Base-by-base conservation (phyloP, 495 filamentous ascomycete genomes). In the Aspergillus panamensis region DNA sequence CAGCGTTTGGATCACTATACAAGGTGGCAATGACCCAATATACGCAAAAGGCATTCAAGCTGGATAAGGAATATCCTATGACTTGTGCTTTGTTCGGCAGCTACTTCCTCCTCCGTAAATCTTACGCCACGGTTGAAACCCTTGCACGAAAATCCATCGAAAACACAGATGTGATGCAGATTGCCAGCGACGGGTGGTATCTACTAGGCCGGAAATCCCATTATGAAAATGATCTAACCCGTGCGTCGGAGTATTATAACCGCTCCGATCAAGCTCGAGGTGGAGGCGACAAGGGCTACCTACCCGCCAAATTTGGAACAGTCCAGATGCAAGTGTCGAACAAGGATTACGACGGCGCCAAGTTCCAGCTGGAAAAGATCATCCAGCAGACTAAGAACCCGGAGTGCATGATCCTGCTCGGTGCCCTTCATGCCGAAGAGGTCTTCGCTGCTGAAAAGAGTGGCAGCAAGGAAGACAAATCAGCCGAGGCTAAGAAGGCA, bases 111-210 rank as follows among this genome's bases (percentile, higher is more conserved):
- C 82, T 88, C 3, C 80, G 86, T 57, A 94, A 89, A 68, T 79
- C 80, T 3, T 87, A 90, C 67, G 62, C 81, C 2, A 88, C 87
- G 48, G 93, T 94, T 9, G 93, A 98, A 58, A 81, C 81, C 10
- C 81, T 97, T 8, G 90, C 94, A 29, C 87, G 92, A 67, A 94
- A 93, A 69, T 92, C 95, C 1, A 96, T 97, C 59, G 89, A 96
- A 66, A 84, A 89, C 57, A 97, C 93, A 3, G 94, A 98, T 67
- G 92, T 97, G 59, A 92, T 95, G 70, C 87, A 90, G 12, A 89
- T 97, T 68, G 92, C 92, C 2, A 96, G 91, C 69, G 94, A 98
- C 65, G 94, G 93, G 19, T 97, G 91, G 91, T 97, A 96, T 72
- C 74, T 96, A 4, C 84, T 97, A 13, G 94, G 90, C 12, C 80